Base-by-base conservation (phyloP, 805 yeast species). In the Sugiyamaella americana region DNA sequence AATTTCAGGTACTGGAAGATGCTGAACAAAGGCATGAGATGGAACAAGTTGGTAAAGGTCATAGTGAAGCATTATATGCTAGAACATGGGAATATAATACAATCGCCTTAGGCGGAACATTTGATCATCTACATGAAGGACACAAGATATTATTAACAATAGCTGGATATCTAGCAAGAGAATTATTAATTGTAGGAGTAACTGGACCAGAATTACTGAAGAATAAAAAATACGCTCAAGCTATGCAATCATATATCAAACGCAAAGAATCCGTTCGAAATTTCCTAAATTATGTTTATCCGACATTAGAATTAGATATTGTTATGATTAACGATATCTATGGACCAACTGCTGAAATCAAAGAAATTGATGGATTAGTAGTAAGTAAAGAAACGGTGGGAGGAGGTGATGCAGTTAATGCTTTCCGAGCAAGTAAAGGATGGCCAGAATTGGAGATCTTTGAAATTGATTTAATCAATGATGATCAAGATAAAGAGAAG, bases 101-200 rank as follows among this genome's bases (percentile, higher is more conserved):
- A 3, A 60, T 55, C 2, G 64, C 96, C 0, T 80, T 91, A 1
- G 98, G 98, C 0, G 99, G 99, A 0, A 93, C 98, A 0, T 93
- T 93, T 67, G 99, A 93, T 60, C 98, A 93, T 65, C 60, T 93
- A 32, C 99, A 93, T 57, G 95, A 84, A 59, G 99, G 98, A 0
- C 99, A 93, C 65, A 87, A 85, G 62, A 82, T 93, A 23, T 69
- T 93, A 22, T 70, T 93, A 6, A 80, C 93, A 0, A 70, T 85
- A 49, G 73, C 95, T 0, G 78, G 80, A 0, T 87, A 80, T 58
- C 53, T 86, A 5, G 71, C 94, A 0, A 57, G 64, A 2, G 55
- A 62, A 1, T 66, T 64, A 19, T 67, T 93, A 11, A 83, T 91
- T 41, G 71, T 93, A 4, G 99, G 98, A 0, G 70, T 93, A 2